A percentile compares a stretch with the other conserved stretches of the same genome.
These are phyloP conservation scores for Pichia nakasei DNA, from an alignment of 805 yeast species.

Conservation along the genomic window DNA sequence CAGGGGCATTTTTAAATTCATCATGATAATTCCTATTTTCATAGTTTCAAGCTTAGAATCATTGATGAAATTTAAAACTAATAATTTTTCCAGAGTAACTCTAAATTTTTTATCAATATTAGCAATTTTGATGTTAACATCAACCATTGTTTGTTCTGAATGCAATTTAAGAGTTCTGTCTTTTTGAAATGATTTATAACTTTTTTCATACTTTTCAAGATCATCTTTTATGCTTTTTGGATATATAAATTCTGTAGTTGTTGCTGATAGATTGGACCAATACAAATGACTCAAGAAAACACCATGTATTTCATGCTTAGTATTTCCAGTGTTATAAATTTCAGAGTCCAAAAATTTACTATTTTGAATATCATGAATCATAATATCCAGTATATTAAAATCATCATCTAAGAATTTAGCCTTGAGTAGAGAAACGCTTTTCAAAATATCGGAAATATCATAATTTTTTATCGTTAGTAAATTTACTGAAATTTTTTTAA, in stretches of 20 bases:
- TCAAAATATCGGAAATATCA: conserved; percentile 31
- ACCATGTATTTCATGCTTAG: conserved; percentile 37
- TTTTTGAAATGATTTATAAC: conserved; percentile 36
- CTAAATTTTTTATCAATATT: conserved; percentile 31
- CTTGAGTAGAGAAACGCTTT: conserved; percentile 46
- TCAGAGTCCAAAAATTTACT: conserved; percentile 39
- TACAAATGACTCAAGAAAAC: conserved; percentile 66
- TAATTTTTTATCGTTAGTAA: conserved; percentile 38
- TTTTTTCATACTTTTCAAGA: conserved; percentile 33
- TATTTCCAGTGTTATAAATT: conserved; percentile 11
- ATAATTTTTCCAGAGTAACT: conserved; percentile 65
- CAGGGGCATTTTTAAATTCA: conserved; percentile 34
- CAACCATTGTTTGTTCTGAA: conserved; percentile 54
- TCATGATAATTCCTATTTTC: conserved; percentile 27
- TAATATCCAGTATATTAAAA: conserved; percentile 66
- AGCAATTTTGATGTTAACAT: conserved; percentile 47
- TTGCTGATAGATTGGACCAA: conserved; percentile 60
- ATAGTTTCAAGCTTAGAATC: conserved; percentile 10
- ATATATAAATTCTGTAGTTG: conserved; percentile 28
- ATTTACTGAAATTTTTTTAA: conserved; percentile 47
- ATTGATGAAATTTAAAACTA: conserved; percentile 33
- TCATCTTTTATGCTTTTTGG: conserved; percentile 38
- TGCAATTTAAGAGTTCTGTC: conserved; percentile 54
- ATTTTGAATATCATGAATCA: conserved; percentile 64
- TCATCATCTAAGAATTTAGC: conserved; percentile 45